Conservation (phyloP, 371 early-diverging fungal genomes). For the Mortierella sp. region DNA sequence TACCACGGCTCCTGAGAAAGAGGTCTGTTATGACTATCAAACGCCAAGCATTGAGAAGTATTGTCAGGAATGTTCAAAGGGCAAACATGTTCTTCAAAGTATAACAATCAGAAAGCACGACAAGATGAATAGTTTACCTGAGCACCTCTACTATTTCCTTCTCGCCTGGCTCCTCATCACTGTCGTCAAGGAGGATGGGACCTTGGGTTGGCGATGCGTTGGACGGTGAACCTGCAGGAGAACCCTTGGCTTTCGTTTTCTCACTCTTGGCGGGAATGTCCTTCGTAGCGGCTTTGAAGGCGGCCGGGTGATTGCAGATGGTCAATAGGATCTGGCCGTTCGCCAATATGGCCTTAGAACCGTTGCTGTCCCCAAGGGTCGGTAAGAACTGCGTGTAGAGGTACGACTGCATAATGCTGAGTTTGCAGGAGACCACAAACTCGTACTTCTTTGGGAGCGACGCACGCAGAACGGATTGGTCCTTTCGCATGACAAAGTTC, state of each 20-base stretch:
- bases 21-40: constrained; percentile 25
- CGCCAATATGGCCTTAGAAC: constrained; percentile 18
- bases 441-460: constrained; percentile 81
- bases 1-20: constrained; percentile 16
- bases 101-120: not conserved
- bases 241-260: not conserved
- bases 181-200: not conserved
- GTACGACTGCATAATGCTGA: constrained; percentile 66
- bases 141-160: not conserved
- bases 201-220: not conserved
- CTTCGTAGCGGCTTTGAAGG: constrained; percentile 57
- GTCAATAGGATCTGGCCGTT: constrained; percentile 58
- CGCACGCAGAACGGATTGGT: constrained; percentile 60
- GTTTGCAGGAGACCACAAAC: constrained; percentile 72
- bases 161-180: constrained; percentile 17
- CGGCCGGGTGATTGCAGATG: constrained; percentile 82
- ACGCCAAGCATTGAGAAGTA: not conserved
- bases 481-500: constrained; percentile 68
- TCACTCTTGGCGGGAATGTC: not conserved
- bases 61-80: not conserved
- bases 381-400: constrained; percentile 60
- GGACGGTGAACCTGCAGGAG: not conserved
- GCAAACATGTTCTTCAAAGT: not conserved
- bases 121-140: not conserved
- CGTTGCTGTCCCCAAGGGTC: not conserved